phyloP scores from a whole-genome alignment of 768 basidiomycete species.

The Rhizopogon vulgaris region DNA sequence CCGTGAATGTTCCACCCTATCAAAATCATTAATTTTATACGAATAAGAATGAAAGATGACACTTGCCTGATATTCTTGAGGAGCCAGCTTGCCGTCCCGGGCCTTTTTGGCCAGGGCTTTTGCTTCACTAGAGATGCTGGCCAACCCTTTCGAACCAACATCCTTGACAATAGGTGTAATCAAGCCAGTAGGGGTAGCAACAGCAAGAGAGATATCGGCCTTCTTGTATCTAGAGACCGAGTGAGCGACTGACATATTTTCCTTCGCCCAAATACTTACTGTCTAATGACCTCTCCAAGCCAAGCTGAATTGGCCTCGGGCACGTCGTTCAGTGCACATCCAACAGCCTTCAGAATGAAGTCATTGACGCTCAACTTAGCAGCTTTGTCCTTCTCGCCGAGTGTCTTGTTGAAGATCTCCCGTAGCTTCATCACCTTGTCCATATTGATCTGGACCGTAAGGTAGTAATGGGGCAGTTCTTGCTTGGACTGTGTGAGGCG shows the following conservation, averaged over 20 bases:
- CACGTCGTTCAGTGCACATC: slow-evolving; percentile 87
- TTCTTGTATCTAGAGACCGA: slow-evolving; percentile 71
- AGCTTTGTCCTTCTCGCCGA: slow-evolving; percentile 81
- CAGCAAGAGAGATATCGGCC: slow-evolving; percentile 95
- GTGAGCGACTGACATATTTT: background rate
- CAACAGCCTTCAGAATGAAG: slow-evolving; percentile 93
- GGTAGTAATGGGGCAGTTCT: slow-evolving; percentile 94
- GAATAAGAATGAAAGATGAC: background rate
- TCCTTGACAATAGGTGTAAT: slow-evolving; percentile 98
- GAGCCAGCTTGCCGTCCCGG: slow-evolving; percentile 92
- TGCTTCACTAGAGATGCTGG: slow-evolving; percentile 86
- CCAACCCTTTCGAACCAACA: slow-evolving; percentile 87
- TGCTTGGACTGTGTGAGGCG: slow-evolving; percentile 92
- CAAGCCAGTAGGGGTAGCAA: slow-evolving; percentile 91
- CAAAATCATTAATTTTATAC: background rate
- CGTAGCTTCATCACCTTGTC: slow-evolving; percentile 91
- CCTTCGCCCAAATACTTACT: slow-evolving; percentile 47
- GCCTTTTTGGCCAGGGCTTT: slow-evolving; percentile 94
- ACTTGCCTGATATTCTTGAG: slow-evolving; percentile 89
- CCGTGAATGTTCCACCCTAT: slow-evolving; percentile 95
- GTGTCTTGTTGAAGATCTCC: slow-evolving; percentile 89
- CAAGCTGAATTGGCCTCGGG: slow-evolving; percentile 98
- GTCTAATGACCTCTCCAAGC: slow-evolving; percentile 92
- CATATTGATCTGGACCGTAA: slow-evolving; percentile 95
- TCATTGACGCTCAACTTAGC: slow-evolving; percentile 97